These are phyloP conservation scores for Mycena rebaudengoi DNA, from an alignment of 768 basidiomycete genomes.

Conservation along the genomic window DNA sequence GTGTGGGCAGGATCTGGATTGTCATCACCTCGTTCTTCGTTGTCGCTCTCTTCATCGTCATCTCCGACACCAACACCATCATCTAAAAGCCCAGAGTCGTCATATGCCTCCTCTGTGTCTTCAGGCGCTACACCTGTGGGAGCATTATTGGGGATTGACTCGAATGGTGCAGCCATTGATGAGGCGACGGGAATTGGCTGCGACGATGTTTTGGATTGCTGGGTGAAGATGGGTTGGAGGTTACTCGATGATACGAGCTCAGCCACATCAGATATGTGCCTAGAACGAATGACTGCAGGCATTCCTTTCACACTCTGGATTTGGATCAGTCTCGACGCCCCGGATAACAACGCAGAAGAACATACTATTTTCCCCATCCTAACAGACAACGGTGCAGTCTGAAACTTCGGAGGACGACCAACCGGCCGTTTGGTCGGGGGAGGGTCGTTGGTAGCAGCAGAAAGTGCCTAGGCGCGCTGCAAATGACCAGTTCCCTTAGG, in stretches of 20 bases:
- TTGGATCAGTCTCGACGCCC: not conserved
- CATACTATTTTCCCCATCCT: not conserved
- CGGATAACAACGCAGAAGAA: not conserved
- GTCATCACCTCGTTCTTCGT: not conserved
- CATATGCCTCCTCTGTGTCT: not conserved
- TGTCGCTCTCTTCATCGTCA: not conserved
- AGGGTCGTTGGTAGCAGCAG: not conserved
- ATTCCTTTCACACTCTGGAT: not conserved
- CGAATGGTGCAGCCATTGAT: not conserved
- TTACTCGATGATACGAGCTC: not conserved
- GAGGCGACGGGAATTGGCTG: not conserved
- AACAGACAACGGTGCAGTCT: not conserved
- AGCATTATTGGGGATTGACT: not conserved
- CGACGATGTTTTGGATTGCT: not conserved
- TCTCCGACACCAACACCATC: not conserved
- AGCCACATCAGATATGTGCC: not conserved
- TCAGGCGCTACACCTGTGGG: not conserved
- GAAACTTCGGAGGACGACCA: conserved; percentile 1
- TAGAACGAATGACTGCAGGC: not conserved
- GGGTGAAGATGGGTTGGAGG: not conserved
- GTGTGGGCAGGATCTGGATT: not conserved
- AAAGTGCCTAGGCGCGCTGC: not conserved
- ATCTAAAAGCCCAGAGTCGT: not conserved
- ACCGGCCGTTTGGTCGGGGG: not conserved
- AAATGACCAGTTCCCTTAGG: not conserved